Base-by-base conservation (phyloP, 2,329 filamentous ascomycete species). In the Macroventuria anomochaeta region DNA sequence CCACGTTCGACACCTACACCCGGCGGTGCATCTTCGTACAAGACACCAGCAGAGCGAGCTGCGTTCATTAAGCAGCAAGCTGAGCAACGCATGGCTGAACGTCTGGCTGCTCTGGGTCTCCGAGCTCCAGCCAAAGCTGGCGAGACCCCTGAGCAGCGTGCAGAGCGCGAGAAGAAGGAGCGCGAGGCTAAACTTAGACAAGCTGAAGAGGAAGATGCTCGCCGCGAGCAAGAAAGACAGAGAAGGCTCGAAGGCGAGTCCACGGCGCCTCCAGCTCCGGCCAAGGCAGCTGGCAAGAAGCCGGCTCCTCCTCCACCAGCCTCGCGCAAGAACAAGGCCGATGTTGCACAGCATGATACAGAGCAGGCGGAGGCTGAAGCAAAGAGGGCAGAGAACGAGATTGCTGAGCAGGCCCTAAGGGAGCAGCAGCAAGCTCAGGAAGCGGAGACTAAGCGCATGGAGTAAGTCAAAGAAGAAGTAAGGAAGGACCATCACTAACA, bases 11-110 rank as follows among this genome's bases (percentile, higher is more conserved):
- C 81, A 5, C 78, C 82, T 13, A 67, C 79, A 13, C 70, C 79
- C 25, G 76, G 85, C 25, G 85, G 86, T 2, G 85, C 86, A 1
- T 88, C 90, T 2, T 85, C 91, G 4, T 96, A 95, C 73, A 91
- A 90, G 76, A 96, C 93, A 0, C 89, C 93, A 0, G 93, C 97
- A 75, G 93, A 99, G 69, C 86, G 95, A 49, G 92, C 96, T 29
- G 92, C 93, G 5, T 96, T 96, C 69, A 97, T 97, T 70, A 96
- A 96, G 73, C 93, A 97, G 74, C 93, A 97, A 73, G 96, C 95
- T 7, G 93, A 97, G 74, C 91, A 93, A 71, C 90, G 93, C 55
- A 97, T 99, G 89, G 93, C 95, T 29, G 95, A 97, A 75, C 88
- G 95, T 55, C 85, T 99, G 67, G 95, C 95, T 55, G 93, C 93